Evolutionary conservation across 192 early-diverging fungal species (phyloP), one percentile per base, ranked within the genome.

Genomic region (Chytriomyces sp.): DNA sequence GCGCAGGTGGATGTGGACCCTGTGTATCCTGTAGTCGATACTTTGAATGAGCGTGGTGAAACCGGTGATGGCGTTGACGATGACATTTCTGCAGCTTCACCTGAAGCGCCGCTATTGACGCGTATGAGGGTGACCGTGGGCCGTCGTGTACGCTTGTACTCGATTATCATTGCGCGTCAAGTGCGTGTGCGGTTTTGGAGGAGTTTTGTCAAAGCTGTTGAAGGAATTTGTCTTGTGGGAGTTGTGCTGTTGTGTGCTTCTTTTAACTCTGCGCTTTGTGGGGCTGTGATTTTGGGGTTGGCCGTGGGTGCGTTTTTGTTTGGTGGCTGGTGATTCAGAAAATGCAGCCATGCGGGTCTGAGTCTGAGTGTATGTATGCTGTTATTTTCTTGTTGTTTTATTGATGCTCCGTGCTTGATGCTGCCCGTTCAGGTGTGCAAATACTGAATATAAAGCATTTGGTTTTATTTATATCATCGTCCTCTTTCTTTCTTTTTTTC

Each of bases 291-390:
- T 50, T 4, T 10, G 11, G 69, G 69, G n/a, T 60, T 71, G 50
- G 69, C 69, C 28, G 57, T 26, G 5, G 69, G 69, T 13, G 69
- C 69, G 50, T 71, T 71, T 60, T 59, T 71, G 53, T 71, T 71
- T 64, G 63, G 53, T n/a, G 53, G 53, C 13, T 57, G 53, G 53
- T 57, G 53, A 57, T 35, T 1, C 35, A 35, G 35, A 35, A 35
- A 35, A 35, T 35, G 35, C 35, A 35, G 35, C 4, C 35, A 35
- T 4, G 4, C 35, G 2, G 35, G 35, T 35, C 35, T 35, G 35
- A 35, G 35, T 35, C 35, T 35, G 35, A 35, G 35, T 35, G 35
- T 35, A 35, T 35, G 35, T 35, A 35, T 35, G 35, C 35, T 35
- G 35, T 35, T 35, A 3, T 35, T 35, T 35, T 35, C 35, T 35